Evolutionary conservation across 345 rosid species (phyloP), one percentile per base, ranked within the genome.

Genomic region (Salix purpurea): DNA sequence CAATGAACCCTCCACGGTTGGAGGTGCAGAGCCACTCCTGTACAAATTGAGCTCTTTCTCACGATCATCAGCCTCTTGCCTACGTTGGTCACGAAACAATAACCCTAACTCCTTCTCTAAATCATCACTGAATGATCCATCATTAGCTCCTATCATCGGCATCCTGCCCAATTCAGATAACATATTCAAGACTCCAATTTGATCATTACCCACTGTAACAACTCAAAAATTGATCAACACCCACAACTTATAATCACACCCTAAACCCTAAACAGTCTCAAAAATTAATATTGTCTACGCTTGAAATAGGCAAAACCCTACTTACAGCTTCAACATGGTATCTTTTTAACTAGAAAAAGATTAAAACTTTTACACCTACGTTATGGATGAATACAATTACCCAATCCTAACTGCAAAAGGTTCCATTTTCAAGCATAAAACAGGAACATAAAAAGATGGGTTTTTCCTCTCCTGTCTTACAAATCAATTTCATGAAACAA

Each of bases 1-100:
- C 71, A 88, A 28, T 23, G 93, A 91, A 48, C 95, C 95, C 74
- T 91, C 90, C 19, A 91, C 93, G 6, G 93, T 91, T 4, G 95
- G 95, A 2, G 95, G 93, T 6, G 93, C 95, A 67, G 95, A 91
- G 69, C 95, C 95, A 79, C 96, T 88, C 78, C 96, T 83, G 42
- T 82, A 88, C 83, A 89, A 65, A 87, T 88, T 91, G 3, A 91
- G 91, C 72, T 88, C 91, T 21, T 84, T 81, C 76, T 91, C 95
- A 9, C 74, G 80, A 83, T 88, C 95, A 86, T 86, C 89, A 7
- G 84, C 85, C 30, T 86, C 90, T 74, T 88, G 86, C 74, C 90
- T 73, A 44, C 88, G 88, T 74, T 84, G 89, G 73, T 84, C 94
- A 13, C 82, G 84, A 37, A 83, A 87, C 83, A 83, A 83, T 52